Conservation (phyloP, 331 rosid species). For the Ulmus americana region DNA sequence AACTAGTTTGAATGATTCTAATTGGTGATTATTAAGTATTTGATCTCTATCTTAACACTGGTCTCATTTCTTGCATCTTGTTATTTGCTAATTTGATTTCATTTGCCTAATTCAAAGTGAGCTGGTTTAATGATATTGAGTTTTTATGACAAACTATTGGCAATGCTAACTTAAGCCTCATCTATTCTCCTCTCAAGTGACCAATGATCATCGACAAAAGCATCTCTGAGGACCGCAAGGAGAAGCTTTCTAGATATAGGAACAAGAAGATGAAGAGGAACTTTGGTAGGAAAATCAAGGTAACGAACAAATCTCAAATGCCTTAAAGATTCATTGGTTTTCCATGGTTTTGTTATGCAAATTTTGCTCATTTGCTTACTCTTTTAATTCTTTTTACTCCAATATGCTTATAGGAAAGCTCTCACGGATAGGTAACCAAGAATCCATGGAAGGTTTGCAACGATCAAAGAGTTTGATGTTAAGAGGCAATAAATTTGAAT, state of each 20-base stretch:
- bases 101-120: constrained; percentile 37
- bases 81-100: constrained; percentile 10
- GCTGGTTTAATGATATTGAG: constrained; percentile 45
- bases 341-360: not conserved
- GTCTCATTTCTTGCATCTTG: not conserved
- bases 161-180: constrained; percentile 39
- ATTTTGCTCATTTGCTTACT: not conserved
- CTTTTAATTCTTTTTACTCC: constrained; percentile 19
- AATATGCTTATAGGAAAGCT: constrained; percentile 99
- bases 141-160: constrained; percentile 71
- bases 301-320: constrained; percentile 10
- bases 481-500: constrained; percentile 46
- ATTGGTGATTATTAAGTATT: not conserved
- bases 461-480: constrained; percentile 55
- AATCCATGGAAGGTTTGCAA: constrained; percentile 97
- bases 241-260: constrained; percentile 90
- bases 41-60: not conserved
- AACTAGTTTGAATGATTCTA: too few relatives aligned
- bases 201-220: constrained; percentile 51
- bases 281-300: constrained; percentile 98
- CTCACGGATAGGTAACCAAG: constrained; percentile 96
- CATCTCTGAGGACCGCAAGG: constrained; percentile 68
- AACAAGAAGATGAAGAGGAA: constrained; percentile 83
- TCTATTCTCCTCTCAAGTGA: constrained; percentile 57
- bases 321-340: not conserved